Conservation (phyloP, 2,329 filamentous ascomycete genomes). For the Arthrobotrys iridis region DNA sequence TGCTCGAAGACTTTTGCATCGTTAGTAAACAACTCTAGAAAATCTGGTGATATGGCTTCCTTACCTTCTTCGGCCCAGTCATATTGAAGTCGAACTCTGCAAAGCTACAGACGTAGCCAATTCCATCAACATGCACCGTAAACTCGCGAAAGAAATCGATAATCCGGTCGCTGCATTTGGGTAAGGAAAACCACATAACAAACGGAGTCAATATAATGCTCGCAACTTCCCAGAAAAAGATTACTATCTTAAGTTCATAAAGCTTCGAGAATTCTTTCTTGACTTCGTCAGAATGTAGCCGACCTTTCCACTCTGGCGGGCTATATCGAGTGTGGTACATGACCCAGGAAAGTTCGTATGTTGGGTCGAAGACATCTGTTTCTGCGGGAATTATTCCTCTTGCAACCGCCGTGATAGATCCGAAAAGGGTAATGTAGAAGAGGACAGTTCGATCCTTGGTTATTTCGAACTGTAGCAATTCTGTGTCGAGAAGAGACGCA, state of each 20-base stretch:
- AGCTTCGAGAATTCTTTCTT: constrained; percentile 88
- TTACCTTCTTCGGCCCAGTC: constrained; percentile 69
- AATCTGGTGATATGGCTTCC: constrained; percentile 53
- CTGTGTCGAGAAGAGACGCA: constrained; percentile 86
- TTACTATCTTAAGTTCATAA: constrained; percentile 90
- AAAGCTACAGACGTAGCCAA: constrained; percentile 96
- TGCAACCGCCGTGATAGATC: constrained; percentile 82
- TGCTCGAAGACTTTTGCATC: constrained; percentile 42
- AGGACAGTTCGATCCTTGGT: constrained; percentile 86
- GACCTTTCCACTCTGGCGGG: constrained; percentile 85
- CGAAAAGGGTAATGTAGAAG: constrained; percentile 87
- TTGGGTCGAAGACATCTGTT: constrained; percentile 87
- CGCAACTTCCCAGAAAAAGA: constrained; percentile 90
- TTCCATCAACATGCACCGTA: constrained; percentile 93
- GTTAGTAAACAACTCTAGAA: constrained; percentile 55
- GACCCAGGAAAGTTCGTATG: constrained; percentile 86
- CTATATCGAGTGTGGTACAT: constrained; percentile 93
- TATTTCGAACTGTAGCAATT: constrained; percentile 93
- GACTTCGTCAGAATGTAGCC: constrained; percentile 89
- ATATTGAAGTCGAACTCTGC: constrained; percentile 97
- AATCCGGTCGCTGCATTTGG: constrained; percentile 87
- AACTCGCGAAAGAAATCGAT: constrained; percentile 99
- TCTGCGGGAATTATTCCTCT: constrained; percentile 88
- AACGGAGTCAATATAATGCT: constrained; percentile 93
- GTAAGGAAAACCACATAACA: constrained; percentile 84